Evolutionary conservation across 495 filamentous ascomycete species (phyloP).

Genomic region (Penicillium daleae): DNA sequence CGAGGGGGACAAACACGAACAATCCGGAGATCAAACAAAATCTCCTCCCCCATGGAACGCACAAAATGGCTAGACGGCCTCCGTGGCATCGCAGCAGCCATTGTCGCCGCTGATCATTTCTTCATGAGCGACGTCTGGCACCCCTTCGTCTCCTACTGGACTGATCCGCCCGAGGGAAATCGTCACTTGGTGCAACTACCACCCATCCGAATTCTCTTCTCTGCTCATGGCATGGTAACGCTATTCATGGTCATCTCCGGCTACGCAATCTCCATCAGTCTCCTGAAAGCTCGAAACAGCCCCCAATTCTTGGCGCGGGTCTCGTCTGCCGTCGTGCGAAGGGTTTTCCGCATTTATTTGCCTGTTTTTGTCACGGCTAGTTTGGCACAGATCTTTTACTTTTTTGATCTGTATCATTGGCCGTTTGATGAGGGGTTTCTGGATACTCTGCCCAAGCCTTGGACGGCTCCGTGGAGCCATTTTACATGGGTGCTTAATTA

Average conservation of each 20-base stretch:
- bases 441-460: slow-evolving; percentile 23
- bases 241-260: slow-evolving; percentile 70
- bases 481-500: slow-evolving; percentile 27
- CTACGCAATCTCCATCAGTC: slow-evolving; percentile 58
- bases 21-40: not conserved
- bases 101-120: slow-evolving; percentile 32
- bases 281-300: slow-evolving; percentile 49
- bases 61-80: slow-evolving; percentile 36
- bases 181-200: slow-evolving; percentile 59
- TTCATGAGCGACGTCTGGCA: slow-evolving; percentile 30
- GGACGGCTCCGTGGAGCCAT: slow-evolving; percentile 27
- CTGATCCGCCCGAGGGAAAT: slow-evolving; percentile 40
- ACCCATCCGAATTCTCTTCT: slow-evolving; percentile 57
- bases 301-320: slow-evolving; percentile 39
- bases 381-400: slow-evolving; percentile 46
- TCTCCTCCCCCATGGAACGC: slow-evolving; percentile 19
- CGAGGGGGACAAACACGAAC: not conserved
- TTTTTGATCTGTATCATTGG: slow-evolving; percentile 30
- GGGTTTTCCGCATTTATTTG: slow-evolving; percentile 58
- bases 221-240: slow-evolving; percentile 61
- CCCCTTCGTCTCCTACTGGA: slow-evolving; percentile 34
- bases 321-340: slow-evolving; percentile 57
- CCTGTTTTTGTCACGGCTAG: slow-evolving; percentile 54
- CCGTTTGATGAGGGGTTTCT: slow-evolving; percentile 20
- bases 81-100: slow-evolving; percentile 31